These are phyloP conservation scores for Cryptosporidium canis DNA, from an alignment of 169 alveolate species.

Conservation along the genomic window DNA sequence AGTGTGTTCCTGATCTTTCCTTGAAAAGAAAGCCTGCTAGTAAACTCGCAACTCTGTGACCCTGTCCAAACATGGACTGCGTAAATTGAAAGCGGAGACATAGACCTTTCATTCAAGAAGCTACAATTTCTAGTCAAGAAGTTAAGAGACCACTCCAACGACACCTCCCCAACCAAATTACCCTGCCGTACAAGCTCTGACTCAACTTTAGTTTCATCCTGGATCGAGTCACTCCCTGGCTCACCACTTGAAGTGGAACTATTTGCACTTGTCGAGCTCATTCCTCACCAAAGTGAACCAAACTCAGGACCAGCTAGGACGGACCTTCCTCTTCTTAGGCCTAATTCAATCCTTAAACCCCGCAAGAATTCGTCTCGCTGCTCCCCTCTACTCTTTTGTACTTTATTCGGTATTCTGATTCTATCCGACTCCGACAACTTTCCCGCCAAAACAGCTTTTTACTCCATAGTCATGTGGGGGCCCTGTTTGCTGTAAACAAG, in stretches of 20 bases:
- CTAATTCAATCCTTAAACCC: neutral
- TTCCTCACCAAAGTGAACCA: neutral
- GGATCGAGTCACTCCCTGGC: neutral
- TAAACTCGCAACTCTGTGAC: constrained; percentile 46
- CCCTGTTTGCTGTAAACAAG: too few species aligned
- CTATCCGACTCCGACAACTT: neutral
- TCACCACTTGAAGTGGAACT: constrained; percentile 9
- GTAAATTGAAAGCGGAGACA: constrained; percentile 57
- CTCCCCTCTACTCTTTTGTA: neutral
- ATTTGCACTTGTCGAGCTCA: constrained; percentile 22
- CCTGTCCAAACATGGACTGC: constrained; percentile 70
- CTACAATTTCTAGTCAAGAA: constrained; percentile 30
- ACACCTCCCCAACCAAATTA: constrained; percentile 29
- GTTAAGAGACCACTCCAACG: constrained; percentile 66
- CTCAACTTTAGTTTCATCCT: neutral
- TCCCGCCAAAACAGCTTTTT: constrained; percentile 4
- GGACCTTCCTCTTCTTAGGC: neutral
- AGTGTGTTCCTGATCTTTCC: constrained; percentile 56
- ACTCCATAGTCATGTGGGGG: neutral
- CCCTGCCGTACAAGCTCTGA: neutral
- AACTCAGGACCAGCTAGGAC: neutral
- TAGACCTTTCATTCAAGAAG: constrained; percentile 35
- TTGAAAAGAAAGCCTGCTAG: constrained; percentile 1
- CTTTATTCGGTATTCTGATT: neutral
- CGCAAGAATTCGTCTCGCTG: neutral